Conservation (phyloP, 129 eudicot species). For the Tagetes patula region DNA sequence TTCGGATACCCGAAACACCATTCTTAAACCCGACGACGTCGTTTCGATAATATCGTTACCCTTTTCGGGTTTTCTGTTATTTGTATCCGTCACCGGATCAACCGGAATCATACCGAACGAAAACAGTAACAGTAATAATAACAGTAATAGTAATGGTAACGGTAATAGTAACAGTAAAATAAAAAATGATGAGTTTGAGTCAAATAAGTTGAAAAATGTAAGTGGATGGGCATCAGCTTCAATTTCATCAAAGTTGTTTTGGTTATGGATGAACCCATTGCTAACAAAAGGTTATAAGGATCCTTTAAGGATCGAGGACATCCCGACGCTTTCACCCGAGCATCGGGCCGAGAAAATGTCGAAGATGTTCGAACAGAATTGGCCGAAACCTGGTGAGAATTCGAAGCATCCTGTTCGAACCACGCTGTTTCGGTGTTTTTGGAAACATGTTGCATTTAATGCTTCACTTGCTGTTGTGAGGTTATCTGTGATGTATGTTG, state of each 20-base stretch:
- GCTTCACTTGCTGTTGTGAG: constrained; percentile 62
- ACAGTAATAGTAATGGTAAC: neutral
- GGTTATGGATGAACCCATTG: constrained; percentile 85
- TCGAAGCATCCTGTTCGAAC: constrained; percentile 68
- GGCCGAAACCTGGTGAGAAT: constrained; percentile 75
- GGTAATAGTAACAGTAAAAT: constrained; percentile 12
- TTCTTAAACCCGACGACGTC: constrained; percentile 46
- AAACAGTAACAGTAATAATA: too few species aligned
- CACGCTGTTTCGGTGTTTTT: constrained; percentile 70
- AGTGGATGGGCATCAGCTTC: constrained; percentile 75
- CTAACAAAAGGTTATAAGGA: constrained; percentile 52
- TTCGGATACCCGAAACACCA: constrained; percentile 27
- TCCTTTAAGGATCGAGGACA: constrained; percentile 60
- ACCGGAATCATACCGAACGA: constrained; percentile 41
- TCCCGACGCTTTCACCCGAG: constrained; percentile 76
- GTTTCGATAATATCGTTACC: constrained; percentile 39
- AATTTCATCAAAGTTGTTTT: constrained; percentile 57
- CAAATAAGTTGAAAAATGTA: constrained; percentile 41
- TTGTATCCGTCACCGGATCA: constrained; percentile 54
- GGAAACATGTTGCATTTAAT: constrained; percentile 67
- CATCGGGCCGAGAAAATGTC: constrained; percentile 76
- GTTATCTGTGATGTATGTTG: constrained; percentile 78
- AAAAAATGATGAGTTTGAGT: constrained; percentile 31
- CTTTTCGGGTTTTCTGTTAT: constrained; percentile 49
- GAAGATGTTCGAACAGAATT: constrained; percentile 56